A percentile compares a stretch with the other conserved stretches of the same genome.
Evolutionary conservation across 441 rosid species (phyloP).

Genomic region (Croton setiger): DNA sequence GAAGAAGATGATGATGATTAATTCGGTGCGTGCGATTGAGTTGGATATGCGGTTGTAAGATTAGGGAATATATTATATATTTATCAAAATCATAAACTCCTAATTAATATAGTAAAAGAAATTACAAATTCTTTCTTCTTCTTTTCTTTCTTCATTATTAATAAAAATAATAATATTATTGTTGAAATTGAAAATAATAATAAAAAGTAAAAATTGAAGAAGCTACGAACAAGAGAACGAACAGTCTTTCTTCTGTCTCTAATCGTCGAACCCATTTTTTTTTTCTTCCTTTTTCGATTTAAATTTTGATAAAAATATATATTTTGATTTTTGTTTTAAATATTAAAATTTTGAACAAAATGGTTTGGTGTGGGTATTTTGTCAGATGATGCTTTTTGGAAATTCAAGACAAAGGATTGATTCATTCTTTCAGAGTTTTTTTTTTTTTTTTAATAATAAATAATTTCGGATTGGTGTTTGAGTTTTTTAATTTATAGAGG

Average conservation of each 20-base stretch:
- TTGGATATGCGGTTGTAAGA: conserved; percentile 46
- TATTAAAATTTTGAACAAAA: background rate
- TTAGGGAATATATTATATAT: conserved; percentile 4
- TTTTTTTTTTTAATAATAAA: background rate
- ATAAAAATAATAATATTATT: background rate
- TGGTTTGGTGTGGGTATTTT: background rate
- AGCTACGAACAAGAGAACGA: background rate
- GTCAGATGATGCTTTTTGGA: conserved; percentile 15
- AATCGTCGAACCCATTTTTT: background rate
- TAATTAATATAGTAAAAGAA: conserved; percentile 10
- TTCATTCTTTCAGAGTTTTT: background rate
- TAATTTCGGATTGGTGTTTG: too few relatives aligned
- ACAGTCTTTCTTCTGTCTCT: background rate
- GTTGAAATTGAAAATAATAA: background rate
- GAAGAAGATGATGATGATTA: background rate
- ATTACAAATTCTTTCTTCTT: background rate
- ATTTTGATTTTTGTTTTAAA: background rate
- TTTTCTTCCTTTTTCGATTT: background rate
- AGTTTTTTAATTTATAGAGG: background rate
- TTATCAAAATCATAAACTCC: background rate
- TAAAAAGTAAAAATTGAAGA: background rate
- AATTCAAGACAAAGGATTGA: background rate
- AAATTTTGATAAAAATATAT: background rate
- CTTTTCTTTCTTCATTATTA: background rate
- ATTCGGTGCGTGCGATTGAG: conserved; percentile 36